Percentiles rank a stretch among this genome's conserved stretches.
phyloP scores from a whole-genome alignment of 306 rosid genomes.

The Dalbergia oliveri region DNA sequence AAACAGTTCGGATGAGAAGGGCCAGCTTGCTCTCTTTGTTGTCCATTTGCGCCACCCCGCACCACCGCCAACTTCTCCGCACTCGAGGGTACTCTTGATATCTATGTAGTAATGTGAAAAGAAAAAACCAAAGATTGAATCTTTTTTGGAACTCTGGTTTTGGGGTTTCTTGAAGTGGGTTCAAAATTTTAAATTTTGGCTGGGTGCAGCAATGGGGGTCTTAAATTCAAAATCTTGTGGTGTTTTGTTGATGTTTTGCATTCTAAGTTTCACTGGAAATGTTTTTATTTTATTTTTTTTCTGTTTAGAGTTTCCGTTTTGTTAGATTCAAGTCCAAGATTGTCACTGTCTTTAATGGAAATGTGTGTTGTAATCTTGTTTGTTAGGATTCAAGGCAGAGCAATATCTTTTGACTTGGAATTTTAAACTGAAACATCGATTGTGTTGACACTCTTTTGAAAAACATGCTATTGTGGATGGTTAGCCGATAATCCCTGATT shows the following conservation, averaged over 20 bases:
- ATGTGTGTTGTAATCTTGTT: background rate
- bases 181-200: constrained; percentile 39
- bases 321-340: constrained; percentile 32
- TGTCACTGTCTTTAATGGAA: constrained; percentile 6
- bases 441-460: background rate
- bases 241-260: background rate
- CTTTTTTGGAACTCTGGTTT: constrained; percentile 1
- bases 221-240: background rate
- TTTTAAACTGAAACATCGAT: constrained; percentile 29
- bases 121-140: background rate
- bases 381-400: background rate
- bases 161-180: constrained; percentile 21
- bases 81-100: constrained; percentile 73
- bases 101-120: background rate
- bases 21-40: constrained; percentile 83
- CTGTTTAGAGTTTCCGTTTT: too few relatives aligned
- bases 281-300: background rate
- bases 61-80: constrained; percentile 84
- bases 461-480: constrained; percentile 20
- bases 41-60: constrained; percentile 77
- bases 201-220: background rate
- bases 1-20: constrained; percentile 92
- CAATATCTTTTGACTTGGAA: constrained; percentile 4
- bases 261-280: constrained; percentile 21
- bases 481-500: constrained; percentile 38